These are phyloP conservation scores for Boletus reticulatus DNA, from an alignment of 768 basidiomycete genomes.

Conservation along the genomic window DNA sequence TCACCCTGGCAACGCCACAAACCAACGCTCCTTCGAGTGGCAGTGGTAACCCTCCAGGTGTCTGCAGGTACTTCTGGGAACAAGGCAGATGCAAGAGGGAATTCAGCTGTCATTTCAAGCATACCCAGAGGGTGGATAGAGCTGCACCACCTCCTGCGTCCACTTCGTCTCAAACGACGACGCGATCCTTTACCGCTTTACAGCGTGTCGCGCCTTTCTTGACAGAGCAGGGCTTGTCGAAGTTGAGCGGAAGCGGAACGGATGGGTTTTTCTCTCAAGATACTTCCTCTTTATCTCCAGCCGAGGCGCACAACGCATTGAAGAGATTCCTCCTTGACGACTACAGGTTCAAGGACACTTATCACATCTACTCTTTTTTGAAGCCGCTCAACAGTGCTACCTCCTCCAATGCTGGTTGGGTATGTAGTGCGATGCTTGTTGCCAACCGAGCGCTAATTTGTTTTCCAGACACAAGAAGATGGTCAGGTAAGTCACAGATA, in stretches of 20 bases:
- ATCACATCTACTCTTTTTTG: slow-evolving; percentile 48
- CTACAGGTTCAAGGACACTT: slow-evolving; percentile 41
- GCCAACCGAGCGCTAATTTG: not conserved
- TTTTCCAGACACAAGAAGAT: slow-evolving; percentile 43
- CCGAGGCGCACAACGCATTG: slow-evolving; percentile 46
- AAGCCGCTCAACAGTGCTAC: slow-evolving; percentile 37
- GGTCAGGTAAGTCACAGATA: slow-evolving; percentile 41
- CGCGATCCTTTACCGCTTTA: slow-evolving; percentile 16
- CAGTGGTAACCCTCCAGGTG: slow-evolving; percentile 29
- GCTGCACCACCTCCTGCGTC: slow-evolving; percentile 6
- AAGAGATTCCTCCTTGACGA: slow-evolving; percentile 42
- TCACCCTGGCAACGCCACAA: slow-evolving; percentile 2
- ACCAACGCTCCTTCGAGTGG: not conserved
- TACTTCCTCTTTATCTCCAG: slow-evolving; percentile 37
- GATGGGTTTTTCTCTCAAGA: slow-evolving; percentile 41
- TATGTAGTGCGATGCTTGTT: slow-evolving; percentile 20
- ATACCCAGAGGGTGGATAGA: slow-evolving; percentile 24
- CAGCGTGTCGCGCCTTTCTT: slow-evolving; percentile 42
- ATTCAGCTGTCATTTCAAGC: slow-evolving; percentile 44
- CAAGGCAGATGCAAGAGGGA: slow-evolving; percentile 45
- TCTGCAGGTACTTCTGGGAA: slow-evolving; percentile 49
- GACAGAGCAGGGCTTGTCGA: slow-evolving; percentile 44
- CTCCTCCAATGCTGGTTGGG: slow-evolving; percentile 41
- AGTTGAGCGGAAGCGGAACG: slow-evolving; percentile 40
- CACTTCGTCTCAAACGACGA: not conserved